Conservation (phyloP, 2,329 filamentous ascomycete species). For the Pseudogymnoascus sp. region DNA sequence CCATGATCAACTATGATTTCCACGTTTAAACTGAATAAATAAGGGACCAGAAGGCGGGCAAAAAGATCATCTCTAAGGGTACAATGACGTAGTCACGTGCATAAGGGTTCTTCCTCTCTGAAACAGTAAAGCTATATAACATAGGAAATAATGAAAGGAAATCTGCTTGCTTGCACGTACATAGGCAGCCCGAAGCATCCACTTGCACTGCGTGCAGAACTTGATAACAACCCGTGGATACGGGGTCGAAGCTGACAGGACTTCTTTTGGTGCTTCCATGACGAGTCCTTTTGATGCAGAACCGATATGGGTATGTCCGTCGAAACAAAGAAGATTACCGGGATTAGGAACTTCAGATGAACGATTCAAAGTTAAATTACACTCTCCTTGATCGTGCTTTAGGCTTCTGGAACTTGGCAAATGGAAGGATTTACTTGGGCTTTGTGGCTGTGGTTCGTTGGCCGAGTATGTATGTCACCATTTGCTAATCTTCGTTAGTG, state of each 20-base stretch:
- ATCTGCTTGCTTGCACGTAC: slow-evolving; percentile 40
- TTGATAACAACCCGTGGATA: slow-evolving; percentile 76
- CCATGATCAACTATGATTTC: background rate
- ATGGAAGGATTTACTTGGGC: background rate
- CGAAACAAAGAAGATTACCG: background rate
- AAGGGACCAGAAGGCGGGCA: slow-evolving; percentile 8
- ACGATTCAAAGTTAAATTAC: background rate
- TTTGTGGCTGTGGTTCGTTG: background rate
- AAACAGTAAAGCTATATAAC: background rate
- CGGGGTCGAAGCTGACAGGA: slow-evolving; percentile 21
- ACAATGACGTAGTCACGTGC: background rate
- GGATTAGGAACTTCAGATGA: background rate
- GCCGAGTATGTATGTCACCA: background rate
- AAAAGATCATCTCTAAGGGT: background rate
- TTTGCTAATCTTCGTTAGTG: slow-evolving; percentile 5
- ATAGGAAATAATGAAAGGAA: background rate
- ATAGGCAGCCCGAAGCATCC: slow-evolving; percentile 81
- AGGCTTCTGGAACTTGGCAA: background rate
- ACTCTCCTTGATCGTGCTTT: background rate
- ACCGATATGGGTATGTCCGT: background rate
- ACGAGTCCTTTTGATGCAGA: background rate
- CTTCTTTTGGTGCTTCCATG: background rate
- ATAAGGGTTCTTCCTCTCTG: background rate
- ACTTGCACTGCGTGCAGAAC: slow-evolving; percentile 90
- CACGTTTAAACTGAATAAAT: background rate